Evolutionary conservation across 2,329 filamentous ascomycete species (phyloP), one percentile per base, ranked within the genome.

Genomic region (Rutstroemia sydowiana): DNA sequence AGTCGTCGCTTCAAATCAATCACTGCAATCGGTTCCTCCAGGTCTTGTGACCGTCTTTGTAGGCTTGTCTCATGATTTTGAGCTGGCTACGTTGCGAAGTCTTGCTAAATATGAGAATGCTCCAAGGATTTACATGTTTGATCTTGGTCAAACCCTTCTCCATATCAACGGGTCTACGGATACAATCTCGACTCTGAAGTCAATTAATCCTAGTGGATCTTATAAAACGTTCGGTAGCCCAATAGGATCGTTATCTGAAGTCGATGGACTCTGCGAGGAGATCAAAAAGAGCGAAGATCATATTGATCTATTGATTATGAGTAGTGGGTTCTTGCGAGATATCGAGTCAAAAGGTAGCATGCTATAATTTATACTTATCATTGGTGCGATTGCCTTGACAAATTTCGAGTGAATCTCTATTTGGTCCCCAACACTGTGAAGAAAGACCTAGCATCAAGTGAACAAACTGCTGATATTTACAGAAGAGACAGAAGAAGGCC

Each of bases 221-320:
- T 49, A 43, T 11, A n/a, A 49, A 26, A 16, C 6, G 10, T 16
- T 32, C 1, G 11, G n/a, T 7, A 6, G 14, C 5, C 26, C 5
- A 41, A 31, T 23, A 16, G 14, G 10, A 7, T 23, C 21, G 23
- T 20, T 16, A 11, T 34, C 39, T 0, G 14, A 43, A 14, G 20
- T 43, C 7, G 39, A 36, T 16, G 18, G 28, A n/a, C 28, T 43
- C 11, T 43, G 39, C 7, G n/a, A 43, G 13, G 20, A 21, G 5
- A 32, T 36, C 11, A 10, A 6, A 13, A 34, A 23, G 4, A 23
- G n/a, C 13, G 46, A 48, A n/a, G 37, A 14, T 4, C 26, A 18
- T 13, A 28, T 48, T 5, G 46, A 48, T 48, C 18, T 41, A 10
- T 41, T 48, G 13, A 18, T 49, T 6, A 23, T 43, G 28, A 49